Percentiles rank a stretch among this genome's conserved stretches.
Conservation (phyloP, 2,329 filamentous ascomycete genomes). For the Penicillium sp. region DNA sequence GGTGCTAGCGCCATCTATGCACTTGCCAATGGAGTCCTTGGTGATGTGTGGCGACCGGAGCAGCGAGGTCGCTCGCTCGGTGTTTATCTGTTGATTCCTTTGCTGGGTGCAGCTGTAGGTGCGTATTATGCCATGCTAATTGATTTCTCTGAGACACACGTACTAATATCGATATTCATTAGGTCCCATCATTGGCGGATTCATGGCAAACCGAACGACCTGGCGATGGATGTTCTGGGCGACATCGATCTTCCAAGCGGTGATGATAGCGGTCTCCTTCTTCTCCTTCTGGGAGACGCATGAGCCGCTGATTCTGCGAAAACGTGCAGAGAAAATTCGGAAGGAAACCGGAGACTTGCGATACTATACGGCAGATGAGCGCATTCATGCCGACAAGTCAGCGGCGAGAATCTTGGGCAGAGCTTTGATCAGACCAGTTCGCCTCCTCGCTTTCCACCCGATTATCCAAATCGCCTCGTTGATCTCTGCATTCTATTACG, state of each 20-base stretch:
- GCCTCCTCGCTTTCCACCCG: conserved; percentile 55
- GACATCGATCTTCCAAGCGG: conserved; percentile 58
- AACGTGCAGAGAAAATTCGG: conserved; percentile 52
- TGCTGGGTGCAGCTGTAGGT: conserved; percentile 44
- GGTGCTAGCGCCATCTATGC: conserved; percentile 51
- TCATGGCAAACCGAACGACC: conserved; percentile 50
- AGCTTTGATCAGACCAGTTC: conserved; percentile 52
- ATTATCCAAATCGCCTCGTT: conserved; percentile 56
- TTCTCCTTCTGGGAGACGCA: conserved; percentile 62
- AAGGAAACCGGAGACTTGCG: conserved; percentile 29
- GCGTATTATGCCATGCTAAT: neutral
- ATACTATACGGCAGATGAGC: conserved; percentile 20
- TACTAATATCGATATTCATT: conserved; percentile 24
- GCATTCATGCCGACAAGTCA: conserved; percentile 5
- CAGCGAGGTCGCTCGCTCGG: conserved; percentile 58
- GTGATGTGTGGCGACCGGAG: conserved; percentile 56
- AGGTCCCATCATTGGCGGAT: conserved; percentile 62
- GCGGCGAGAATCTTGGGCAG: conserved; percentile 13
- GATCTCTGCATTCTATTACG: conserved; percentile 58
- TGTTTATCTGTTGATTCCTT: conserved; percentile 58
- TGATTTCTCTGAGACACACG: neutral
- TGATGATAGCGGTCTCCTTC: conserved; percentile 59
- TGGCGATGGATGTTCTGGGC: conserved; percentile 45
- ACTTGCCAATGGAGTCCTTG: conserved; percentile 37
- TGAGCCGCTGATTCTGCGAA: conserved; percentile 57